A percentile compares a stretch with the other conserved stretches of the same genome.
phyloP scores from a whole-genome alignment of 2,329 filamentous ascomycete genomes.

The Epichloe hybrida region DNA sequence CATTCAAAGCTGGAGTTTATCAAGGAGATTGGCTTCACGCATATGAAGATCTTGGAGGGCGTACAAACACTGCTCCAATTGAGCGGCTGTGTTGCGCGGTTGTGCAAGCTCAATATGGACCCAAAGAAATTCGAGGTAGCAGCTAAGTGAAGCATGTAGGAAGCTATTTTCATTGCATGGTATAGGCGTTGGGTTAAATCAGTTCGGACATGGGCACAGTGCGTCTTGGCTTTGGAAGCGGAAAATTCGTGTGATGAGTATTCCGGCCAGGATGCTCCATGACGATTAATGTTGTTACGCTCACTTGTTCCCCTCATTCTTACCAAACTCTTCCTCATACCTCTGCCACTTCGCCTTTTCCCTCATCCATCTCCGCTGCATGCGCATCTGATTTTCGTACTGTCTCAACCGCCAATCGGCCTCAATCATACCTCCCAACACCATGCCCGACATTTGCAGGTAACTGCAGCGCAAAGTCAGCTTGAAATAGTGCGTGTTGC shows the following conservation, averaged over 20 bases:
- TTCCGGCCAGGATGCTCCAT: not conserved
- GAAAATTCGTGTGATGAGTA: not conserved
- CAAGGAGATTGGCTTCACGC: constrained; percentile 95
- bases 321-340: constrained; percentile 47
- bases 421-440: constrained; percentile 64
- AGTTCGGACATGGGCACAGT: not conserved
- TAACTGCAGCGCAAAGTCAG: constrained; percentile 37
- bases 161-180: constrained; percentile 1
- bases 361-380: constrained; percentile 47
- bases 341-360: constrained; percentile 57
- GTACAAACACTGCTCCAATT: constrained; percentile 91
- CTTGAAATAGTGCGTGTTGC: not conserved
- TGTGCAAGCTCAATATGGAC: constrained; percentile 96
- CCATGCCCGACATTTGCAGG: constrained; percentile 75
- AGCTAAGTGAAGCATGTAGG: constrained; percentile 17
- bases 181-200: constrained; percentile 20
- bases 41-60: constrained; percentile 98
- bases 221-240: not conserved
- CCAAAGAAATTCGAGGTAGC: constrained; percentile 56
- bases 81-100: constrained; percentile 77
- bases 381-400: constrained; percentile 52
- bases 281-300: not conserved
- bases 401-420: constrained; percentile 54
- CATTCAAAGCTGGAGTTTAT: constrained; percentile 96
- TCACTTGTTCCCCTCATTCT: constrained; percentile 25